A percentile compares a stretch with the other conserved stretches of the same genome.
phyloP scores from a whole-genome alignment of 176 grass and related monocot species.

The Chloris gayana region DNA sequence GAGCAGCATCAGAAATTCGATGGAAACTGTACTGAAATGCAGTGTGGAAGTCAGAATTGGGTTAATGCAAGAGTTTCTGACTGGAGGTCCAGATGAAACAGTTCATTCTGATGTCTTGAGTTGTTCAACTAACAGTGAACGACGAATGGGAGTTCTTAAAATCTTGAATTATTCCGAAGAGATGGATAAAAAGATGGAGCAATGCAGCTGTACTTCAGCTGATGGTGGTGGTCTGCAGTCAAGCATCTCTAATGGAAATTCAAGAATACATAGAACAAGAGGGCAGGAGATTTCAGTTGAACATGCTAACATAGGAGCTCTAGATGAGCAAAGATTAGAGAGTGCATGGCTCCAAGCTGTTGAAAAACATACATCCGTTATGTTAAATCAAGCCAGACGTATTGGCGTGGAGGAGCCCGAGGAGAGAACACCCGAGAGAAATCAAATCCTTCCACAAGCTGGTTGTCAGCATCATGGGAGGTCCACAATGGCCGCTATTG shows the following conservation, averaged over 20 bases:
- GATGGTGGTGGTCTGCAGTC: constrained; percentile 25
- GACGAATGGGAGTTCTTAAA: constrained; percentile 49
- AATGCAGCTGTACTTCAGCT: constrained; percentile 35
- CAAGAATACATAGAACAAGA: constrained; percentile 40
- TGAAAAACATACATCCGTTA: constrained; percentile 54
- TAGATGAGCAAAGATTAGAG: constrained; percentile 86
- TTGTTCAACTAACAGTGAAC: constrained; percentile 54
- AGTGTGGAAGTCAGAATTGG: constrained; percentile 74
- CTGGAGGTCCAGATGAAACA: constrained; percentile 43
- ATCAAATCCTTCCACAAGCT: constrained; percentile 82
- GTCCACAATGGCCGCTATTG: constrained; percentile 23
- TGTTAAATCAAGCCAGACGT: constrained; percentile 49
- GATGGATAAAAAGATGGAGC: constrained; percentile 39
- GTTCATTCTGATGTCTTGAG: constrained; percentile 50
- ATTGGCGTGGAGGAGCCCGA: too few species aligned
- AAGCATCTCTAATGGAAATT: constrained; percentile 24
- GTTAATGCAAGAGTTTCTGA: constrained; percentile 52
- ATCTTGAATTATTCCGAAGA: constrained; percentile 46
- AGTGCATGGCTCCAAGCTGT: constrained; percentile 88
- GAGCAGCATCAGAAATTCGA: constrained; percentile 91
- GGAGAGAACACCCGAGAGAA: constrained; percentile 85
- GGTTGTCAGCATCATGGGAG: constrained; percentile 47
- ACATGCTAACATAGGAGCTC: constrained; percentile 28
- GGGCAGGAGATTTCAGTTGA: constrained; percentile 34
- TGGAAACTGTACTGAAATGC: constrained; percentile 80